Conservation (phyloP, 2,329 filamentous ascomycete species). For the Zopfia rhizophila region DNA sequence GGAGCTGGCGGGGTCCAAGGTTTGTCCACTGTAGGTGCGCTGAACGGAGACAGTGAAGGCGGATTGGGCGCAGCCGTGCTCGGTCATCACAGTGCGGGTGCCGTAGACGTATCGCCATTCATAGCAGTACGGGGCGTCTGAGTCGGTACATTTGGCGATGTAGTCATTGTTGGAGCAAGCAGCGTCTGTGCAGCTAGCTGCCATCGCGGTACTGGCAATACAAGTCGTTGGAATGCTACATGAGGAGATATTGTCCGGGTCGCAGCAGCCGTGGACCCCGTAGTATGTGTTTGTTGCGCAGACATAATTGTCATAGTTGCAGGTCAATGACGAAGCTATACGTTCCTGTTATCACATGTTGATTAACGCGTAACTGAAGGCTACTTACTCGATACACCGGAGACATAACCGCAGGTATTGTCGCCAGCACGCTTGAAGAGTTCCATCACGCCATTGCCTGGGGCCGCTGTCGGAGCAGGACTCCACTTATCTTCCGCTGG, state of each 20-base stretch:
- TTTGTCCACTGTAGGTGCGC: slow-evolving; percentile 14
- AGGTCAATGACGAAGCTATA: slow-evolving; percentile 43
- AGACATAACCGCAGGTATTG: slow-evolving; percentile 45
- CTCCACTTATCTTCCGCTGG: slow-evolving; percentile 39
- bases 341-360: background rate
- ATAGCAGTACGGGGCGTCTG: slow-evolving; percentile 36
- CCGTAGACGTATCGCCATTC: slow-evolving; percentile 39
- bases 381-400: slow-evolving; percentile 35
- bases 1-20: background rate
- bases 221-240: slow-evolving; percentile 46
- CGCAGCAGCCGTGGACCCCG: slow-evolving; percentile 48
- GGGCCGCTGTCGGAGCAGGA: slow-evolving; percentile 43
- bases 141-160: slow-evolving; percentile 43
- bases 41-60: slow-evolving; percentile 31
- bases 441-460: slow-evolving; percentile 30
- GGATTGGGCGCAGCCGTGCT: slow-evolving; percentile 41
- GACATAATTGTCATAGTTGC: slow-evolving; percentile 31
- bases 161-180: slow-evolving; percentile 35
- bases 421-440: slow-evolving; percentile 38
- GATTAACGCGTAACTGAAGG: background rate
- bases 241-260: slow-evolving; percentile 26
- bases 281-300: slow-evolving; percentile 47
- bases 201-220: slow-evolving; percentile 36
- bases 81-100: slow-evolving; percentile 36
- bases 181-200: slow-evolving; percentile 37